phyloP scores from a whole-genome alignment of 441 rosid genomes.

The Raphanus hybrid region DNA sequence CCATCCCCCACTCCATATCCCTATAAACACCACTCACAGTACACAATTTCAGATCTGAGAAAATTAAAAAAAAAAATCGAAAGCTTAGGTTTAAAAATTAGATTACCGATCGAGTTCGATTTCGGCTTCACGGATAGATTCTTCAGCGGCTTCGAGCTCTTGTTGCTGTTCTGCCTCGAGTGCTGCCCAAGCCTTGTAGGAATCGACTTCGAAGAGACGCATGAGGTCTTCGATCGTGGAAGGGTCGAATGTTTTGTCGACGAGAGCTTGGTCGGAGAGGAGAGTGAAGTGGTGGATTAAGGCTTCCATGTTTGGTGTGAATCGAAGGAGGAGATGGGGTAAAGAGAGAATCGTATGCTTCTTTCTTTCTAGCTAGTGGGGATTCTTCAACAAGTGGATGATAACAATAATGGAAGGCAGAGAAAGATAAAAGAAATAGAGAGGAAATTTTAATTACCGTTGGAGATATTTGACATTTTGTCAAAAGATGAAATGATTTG shows the following conservation, averaged over 20 bases:
- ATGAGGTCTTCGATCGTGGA: conserved; percentile 71
- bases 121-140: conserved; percentile 57
- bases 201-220: conserved; percentile 86
- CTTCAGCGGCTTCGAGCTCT: conserved; percentile 57
- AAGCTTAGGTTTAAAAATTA: background rate
- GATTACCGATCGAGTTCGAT: conserved; percentile 58
- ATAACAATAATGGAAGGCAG: conserved; percentile 18
- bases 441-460: conserved; percentile 23
- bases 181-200: conserved; percentile 86
- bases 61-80: background rate
- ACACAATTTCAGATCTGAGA: conserved; percentile 21
- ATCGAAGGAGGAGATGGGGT: conserved; percentile 4
- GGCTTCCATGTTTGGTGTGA: conserved; percentile 62
- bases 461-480: conserved; percentile 33
- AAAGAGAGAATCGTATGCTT: conserved; percentile 36
- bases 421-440: background rate
- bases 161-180: conserved; percentile 54
- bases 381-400: conserved; percentile 30
- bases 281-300: conserved; percentile 74
- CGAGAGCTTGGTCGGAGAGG: conserved; percentile 71
- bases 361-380: background rate
- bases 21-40: background rate
- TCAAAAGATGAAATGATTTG: conserved; percentile 31
- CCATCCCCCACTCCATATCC: conserved; percentile 80
- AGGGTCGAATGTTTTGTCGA: conserved; percentile 81